These are phyloP conservation scores for Tuber indicum DNA, from an alignment of 495 filamentous ascomycete species.

Conservation along the genomic window DNA sequence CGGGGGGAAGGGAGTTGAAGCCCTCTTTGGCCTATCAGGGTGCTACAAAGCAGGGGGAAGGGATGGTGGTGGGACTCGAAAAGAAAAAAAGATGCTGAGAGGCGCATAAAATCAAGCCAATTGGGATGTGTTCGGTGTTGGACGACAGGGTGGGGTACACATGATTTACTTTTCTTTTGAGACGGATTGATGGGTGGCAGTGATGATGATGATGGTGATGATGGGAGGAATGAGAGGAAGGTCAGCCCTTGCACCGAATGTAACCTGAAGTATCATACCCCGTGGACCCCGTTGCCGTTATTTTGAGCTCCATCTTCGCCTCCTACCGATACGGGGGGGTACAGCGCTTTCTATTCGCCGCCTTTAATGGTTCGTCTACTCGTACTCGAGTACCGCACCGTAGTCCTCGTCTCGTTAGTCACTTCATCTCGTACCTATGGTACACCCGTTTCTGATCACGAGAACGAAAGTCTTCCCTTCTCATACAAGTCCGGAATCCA, in stretches of 20 bases:
- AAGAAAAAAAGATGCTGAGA: not conserved
- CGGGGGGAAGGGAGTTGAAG: slow-evolving; percentile 12
- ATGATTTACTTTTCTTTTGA: slow-evolving; percentile 34
- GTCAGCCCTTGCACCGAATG: slow-evolving; percentile 12
- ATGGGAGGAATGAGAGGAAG: not conserved
- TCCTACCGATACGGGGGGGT: not conserved
- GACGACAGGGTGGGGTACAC: slow-evolving; percentile 24
- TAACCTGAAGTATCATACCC: slow-evolving; percentile 6
- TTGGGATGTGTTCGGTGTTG: not conserved
- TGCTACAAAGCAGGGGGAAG: slow-evolving; percentile 14
- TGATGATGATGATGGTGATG: not conserved
- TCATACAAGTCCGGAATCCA: slow-evolving; percentile 10
- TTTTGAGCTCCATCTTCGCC: slow-evolving; percentile 15
- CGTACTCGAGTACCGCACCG: not conserved
- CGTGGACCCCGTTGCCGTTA: not conserved
- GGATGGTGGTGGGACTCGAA: not conserved
- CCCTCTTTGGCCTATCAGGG: slow-evolving; percentile 6
- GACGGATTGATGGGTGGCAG: not conserved
- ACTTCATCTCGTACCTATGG: not conserved
- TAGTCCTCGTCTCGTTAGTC: not conserved
- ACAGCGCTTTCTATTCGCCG: slow-evolving; percentile 17
- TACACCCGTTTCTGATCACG: slow-evolving; percentile 14
- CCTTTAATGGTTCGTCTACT: slow-evolving; percentile 15
- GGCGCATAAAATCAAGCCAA: not conserved
- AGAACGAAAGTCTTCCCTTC: slow-evolving; percentile 8